Percentiles rank a stretch among this genome's conserved stretches.
These are phyloP conservation scores for Chamaecrista fasciculata DNA, from an alignment of 306 rosid genomes.

Conservation along the genomic window DNA sequence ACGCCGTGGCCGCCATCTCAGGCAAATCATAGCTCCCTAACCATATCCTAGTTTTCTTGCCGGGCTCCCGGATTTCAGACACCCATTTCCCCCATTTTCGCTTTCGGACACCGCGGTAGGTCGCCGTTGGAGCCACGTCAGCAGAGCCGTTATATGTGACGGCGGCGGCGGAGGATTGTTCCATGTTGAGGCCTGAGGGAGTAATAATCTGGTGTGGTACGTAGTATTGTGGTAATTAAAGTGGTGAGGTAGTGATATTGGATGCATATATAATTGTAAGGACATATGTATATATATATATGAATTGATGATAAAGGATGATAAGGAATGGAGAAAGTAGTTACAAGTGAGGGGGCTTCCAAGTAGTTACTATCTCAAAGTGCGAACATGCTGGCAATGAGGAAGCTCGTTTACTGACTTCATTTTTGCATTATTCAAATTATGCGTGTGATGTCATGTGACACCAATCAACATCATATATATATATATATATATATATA, in stretches of 20 bases:
- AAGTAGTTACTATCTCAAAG: not conserved
- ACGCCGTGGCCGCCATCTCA: constrained; percentile 90
- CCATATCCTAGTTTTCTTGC: constrained; percentile 81
- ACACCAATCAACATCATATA: not conserved
- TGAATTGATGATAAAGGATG: too few relatives aligned
- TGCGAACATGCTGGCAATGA: constrained; percentile 10
- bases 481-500: too few relatives aligned
- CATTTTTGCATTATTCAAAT: not conserved
- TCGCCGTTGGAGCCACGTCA: not conserved
- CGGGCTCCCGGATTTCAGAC: constrained; percentile 84
- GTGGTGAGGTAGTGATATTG: not conserved
- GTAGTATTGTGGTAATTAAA: too few relatives aligned
- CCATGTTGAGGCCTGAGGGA: not conserved
- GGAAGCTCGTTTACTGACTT: not conserved
- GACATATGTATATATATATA: too few relatives aligned
- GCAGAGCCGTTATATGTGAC: not conserved
- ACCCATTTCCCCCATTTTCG: constrained; percentile 98
- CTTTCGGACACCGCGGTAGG: constrained; percentile 69
- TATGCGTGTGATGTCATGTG: not conserved
- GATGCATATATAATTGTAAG: too few relatives aligned
- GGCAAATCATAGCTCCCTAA: constrained; percentile 74
- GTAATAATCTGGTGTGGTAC: not conserved
- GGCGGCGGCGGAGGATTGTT: not conserved
- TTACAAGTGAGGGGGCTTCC: constrained; percentile 11
- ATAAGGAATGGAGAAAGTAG: not conserved